Evolutionary conservation across 139 green algal genomes (phyloP).

Genomic region (Gonium pectorale): DNA sequence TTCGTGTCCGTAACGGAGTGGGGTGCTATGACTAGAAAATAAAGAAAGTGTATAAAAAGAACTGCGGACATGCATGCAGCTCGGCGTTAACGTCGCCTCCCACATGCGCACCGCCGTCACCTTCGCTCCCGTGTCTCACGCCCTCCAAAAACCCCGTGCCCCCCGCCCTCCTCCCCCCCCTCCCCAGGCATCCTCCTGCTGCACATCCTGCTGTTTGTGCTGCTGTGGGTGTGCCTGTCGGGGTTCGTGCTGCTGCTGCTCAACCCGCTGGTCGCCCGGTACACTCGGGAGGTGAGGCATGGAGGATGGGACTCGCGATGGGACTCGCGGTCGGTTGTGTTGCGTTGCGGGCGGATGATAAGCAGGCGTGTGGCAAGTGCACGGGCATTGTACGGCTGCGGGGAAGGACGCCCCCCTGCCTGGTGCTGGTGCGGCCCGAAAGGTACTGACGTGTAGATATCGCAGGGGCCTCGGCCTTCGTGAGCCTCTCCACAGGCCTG

Average conservation of each 20-base stretch:
- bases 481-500: background rate
- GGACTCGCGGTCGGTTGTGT: background rate
- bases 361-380: background rate
- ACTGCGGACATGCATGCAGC: background rate
- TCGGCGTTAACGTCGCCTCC: background rate
- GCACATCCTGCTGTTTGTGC: constrained; percentile 30
- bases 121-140: background rate
- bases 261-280: constrained; percentile 24
- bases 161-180: background rate
- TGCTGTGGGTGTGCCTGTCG: constrained; percentile 19
- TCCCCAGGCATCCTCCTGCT: constrained; percentile 23
- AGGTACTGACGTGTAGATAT: background rate
- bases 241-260: constrained; percentile 17
- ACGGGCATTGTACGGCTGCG: background rate
- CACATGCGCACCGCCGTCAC: background rate
- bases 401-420: background rate
- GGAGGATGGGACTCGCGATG: background rate
- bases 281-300: constrained; percentile 5
- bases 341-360: background rate
- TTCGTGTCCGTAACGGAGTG: no score
- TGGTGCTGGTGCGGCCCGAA: background rate
- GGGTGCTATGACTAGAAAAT: no score
- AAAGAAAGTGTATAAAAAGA: no score
- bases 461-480: background rate
- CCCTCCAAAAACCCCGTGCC: background rate